Evolutionary conservation across 2,329 filamentous ascomycete species (phyloP), one percentile per base, ranked within the genome.

Genomic region (Bipolaris gigantea): DNA sequence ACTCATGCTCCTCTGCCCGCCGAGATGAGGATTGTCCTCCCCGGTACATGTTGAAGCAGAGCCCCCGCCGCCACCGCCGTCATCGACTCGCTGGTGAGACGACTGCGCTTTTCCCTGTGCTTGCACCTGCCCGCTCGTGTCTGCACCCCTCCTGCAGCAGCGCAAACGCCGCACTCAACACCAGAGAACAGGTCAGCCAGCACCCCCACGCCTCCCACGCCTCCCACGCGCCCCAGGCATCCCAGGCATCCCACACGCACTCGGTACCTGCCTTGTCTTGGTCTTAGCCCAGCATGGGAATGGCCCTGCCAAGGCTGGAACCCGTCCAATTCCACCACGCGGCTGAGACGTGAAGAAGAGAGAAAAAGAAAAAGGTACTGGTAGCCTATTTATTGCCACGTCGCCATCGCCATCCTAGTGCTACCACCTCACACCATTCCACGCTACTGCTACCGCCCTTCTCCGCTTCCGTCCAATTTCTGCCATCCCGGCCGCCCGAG

Each of bases 11-110:
- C n/a, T n/a, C n/a, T 25, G 21, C 21, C 11, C 18, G 11, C 25
- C 3, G 45, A 52, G 35, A 60, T 60, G 55, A 57, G 35, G 55
- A 57, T 60, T 41, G 47, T 55, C 57, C 44, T 27, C n/a, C 21
- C 21, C 23, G 33, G 32, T 16, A 36, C n/a, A 46, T 25, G 33
- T 36, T 36, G 19, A 36, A 36, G 43, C 33, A 19, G 11, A 27
- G 8, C 27, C 21, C 42, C 13, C 27, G 35, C 48, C 35, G 32
- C 50, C 35, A 40, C 45, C 23, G 25, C 23, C 45, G 45, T 48
- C 45, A 39, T 48, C 25, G 35, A 23, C 18, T 36, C 33, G 43
- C 43, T 46, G 33, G 43, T 46, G 43, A 36, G 33, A 46, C 43
- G 7, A 33, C 21, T 36, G 21, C n/a, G n/a, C n/a, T n/a, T n/a